Base-by-base conservation (phyloP, 768 basidiomycete species). In the Daedaleopsis nitida region DNA sequence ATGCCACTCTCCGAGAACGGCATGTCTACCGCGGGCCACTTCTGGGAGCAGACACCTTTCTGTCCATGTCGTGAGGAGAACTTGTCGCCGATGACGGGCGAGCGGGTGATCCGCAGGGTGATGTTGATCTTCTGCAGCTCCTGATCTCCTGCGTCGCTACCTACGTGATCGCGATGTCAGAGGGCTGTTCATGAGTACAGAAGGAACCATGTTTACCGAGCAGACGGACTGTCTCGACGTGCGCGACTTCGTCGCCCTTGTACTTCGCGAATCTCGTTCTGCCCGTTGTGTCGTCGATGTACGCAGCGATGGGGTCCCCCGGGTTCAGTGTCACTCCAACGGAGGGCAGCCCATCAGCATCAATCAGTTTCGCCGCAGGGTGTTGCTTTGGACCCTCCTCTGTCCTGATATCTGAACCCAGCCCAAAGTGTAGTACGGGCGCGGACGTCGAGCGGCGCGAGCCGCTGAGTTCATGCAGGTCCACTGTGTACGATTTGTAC, bases 21-120 rank as follows among this genome's bases (percentile, higher is more conserved):
- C 97, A 99, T 98, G 73, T 99, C 97, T 67, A 97, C 77, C 17
- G 91, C 86, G 9, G 97, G 97, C 94, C 96, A 99, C 77, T 97
- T 98, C 73, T 99, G 97, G 52, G 96, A 98, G 76, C 96, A 98
- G 55, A 99, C 95, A 80, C 97, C 97, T 75, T 99, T 99, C 76
- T 99, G 97, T 34, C 97, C 97, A 72, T 99, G 97, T 32, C 97
- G 87, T 8, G 97, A 98, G 0, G 97, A 98, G 75, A 98, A 99
- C 78, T 99, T 99, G 80, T 99, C 97, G 38, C 97, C 97, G 52
- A 99, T 98, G 62, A 98, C 94, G 39, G 97, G 97, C 7, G 94
- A 83, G 65, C 97, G 93, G 19, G 95, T 88, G 65, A 99, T 91
- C 35, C 97, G 87, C 34, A 99, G 81, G 37, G 94, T 96, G 73